A percentile compares a stretch with the other conserved stretches of the same genome.
phyloP scores from a whole-genome alignment of 345 rosid species.

The Geranium rotundifolium region DNA sequence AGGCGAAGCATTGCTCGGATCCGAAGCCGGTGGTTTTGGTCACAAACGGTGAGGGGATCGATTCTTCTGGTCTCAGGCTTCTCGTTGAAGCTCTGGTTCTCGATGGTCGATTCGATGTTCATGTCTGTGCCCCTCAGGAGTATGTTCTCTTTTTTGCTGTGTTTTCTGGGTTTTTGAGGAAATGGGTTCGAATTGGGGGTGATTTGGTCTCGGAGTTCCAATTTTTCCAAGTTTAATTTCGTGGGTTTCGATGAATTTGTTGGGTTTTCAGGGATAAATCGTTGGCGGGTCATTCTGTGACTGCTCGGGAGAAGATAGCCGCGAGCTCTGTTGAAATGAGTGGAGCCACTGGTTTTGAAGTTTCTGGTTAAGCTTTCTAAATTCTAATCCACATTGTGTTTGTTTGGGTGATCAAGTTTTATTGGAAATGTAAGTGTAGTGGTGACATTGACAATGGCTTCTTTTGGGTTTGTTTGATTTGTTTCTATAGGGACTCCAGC shows the following conservation, averaged over 20 bases:
- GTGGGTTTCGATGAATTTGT: not conserved
- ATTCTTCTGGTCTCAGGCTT: slow-evolving; percentile 74
- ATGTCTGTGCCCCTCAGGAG: slow-evolving; percentile 94
- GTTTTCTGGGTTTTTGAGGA: not conserved
- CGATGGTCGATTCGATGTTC: slow-evolving; percentile 61
- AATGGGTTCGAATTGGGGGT: not conserved
- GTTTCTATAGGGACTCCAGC: slow-evolving; percentile 71
- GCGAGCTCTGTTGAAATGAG: slow-evolving; percentile 45
- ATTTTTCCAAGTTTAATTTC: not conserved
- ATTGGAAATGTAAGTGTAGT: too few relatives aligned
- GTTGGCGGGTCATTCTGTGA: slow-evolving; percentile 66
- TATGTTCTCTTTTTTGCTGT: slow-evolving; percentile 25
- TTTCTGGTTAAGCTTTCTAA: slow-evolving; percentile 45
- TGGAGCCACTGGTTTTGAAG: slow-evolving; percentile 77
- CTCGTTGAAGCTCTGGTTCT: slow-evolving; percentile 83
- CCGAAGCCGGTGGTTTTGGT: slow-evolving; percentile 66
- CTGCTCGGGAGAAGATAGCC: slow-evolving; percentile 64
- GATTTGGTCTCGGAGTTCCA: not conserved
- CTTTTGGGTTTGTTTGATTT: too few relatives aligned
- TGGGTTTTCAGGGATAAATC: slow-evolving; percentile 66
- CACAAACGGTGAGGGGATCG: slow-evolving; percentile 83
- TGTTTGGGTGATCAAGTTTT: too few relatives aligned
- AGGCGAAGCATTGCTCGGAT: slow-evolving; percentile 29
- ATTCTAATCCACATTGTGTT: not conserved
- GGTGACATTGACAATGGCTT: too few relatives aligned